phyloP scores from a whole-genome alignment of 768 basidiomycete species.

The Hericium rajendrae region DNA sequence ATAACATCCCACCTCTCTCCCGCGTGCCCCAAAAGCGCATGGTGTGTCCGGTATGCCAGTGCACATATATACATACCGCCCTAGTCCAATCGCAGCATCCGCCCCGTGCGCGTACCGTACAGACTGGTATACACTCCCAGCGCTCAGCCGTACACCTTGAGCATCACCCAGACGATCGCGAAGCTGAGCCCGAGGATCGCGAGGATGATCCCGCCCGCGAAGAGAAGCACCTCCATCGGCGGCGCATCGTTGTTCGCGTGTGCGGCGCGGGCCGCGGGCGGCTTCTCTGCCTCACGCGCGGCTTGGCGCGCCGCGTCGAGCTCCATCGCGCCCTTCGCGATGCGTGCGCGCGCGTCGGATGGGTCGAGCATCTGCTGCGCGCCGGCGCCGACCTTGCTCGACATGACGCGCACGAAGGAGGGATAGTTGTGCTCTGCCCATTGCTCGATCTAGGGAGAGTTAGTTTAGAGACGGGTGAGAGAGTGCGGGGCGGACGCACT shows the following conservation, averaged over 20 bases:
- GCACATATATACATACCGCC: not conserved
- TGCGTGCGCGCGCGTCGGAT: slow-evolving; percentile 45
- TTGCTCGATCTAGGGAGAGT: slow-evolving; percentile 62
- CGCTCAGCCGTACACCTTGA: slow-evolving; percentile 7
- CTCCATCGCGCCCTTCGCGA: slow-evolving; percentile 35
- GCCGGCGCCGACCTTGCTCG: not conserved
- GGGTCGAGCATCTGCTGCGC: slow-evolving; percentile 28
- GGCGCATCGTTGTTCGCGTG: slow-evolving; percentile 10
- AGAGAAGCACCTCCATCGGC: slow-evolving; percentile 16
- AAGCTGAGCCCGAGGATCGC: slow-evolving; percentile 11
- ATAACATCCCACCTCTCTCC: no score
- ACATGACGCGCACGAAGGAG: slow-evolving; percentile 57
- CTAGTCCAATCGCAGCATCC: no score
- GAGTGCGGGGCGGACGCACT: slow-evolving; percentile 31
- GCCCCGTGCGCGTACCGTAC: no score
- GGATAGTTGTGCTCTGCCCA: slow-evolving; percentile 95
- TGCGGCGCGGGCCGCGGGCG: not conserved
- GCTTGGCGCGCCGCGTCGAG: slow-evolving; percentile 21
- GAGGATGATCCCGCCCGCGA: slow-evolving; percentile 12
- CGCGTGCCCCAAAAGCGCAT: not conserved
- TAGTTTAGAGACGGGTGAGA: slow-evolving; percentile 8
- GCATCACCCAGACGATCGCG: slow-evolving; percentile 10
- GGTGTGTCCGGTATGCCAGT: not conserved
- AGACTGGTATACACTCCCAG: not conserved
- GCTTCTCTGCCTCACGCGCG: not conserved